Percentiles rank a stretch among this genome's conserved stretches.
phyloP scores from a whole-genome alignment of 1,284 basidiomycete species.

The Malassezia dermatis region DNA sequence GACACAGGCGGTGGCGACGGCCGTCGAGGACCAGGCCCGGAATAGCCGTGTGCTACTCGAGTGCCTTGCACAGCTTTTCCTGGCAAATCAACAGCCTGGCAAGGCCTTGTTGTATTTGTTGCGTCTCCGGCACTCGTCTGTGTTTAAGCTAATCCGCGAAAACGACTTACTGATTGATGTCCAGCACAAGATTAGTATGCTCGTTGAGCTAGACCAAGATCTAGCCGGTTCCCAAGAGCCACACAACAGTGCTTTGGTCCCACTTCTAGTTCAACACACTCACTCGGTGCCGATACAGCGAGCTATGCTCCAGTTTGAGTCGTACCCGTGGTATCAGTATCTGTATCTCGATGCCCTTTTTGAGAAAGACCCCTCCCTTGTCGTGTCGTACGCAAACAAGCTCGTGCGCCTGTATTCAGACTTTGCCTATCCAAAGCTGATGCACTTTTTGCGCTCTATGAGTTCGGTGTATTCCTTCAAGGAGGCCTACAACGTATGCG shows the following conservation, averaged over 20 bases:
- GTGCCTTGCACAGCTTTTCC: slow-evolving; percentile 82
- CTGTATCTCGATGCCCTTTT: slow-evolving; percentile 85
- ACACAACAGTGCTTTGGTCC: slow-evolving; percentile 60
- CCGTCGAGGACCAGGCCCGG: slow-evolving; percentile 61
- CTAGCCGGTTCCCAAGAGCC: slow-evolving; percentile 51
- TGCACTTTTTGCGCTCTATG: slow-evolving; percentile 74
- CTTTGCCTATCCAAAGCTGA: slow-evolving; percentile 65
- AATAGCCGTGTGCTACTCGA: slow-evolving; percentile 68
- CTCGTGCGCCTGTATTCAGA: slow-evolving; percentile 88
- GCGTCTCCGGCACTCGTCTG: slow-evolving; percentile 70
- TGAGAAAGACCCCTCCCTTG: slow-evolving; percentile 71
- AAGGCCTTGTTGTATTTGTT: slow-evolving; percentile 86
- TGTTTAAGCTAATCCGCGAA: slow-evolving; percentile 88
- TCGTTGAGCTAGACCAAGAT: slow-evolving; percentile 90
- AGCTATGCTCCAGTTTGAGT: slow-evolving; percentile 75
- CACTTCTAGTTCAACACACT: slow-evolving; percentile 80
- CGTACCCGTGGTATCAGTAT: slow-evolving; percentile 71
- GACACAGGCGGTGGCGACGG: slow-evolving; percentile 70
- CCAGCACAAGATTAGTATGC: slow-evolving; percentile 76
- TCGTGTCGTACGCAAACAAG: slow-evolving; percentile 69
- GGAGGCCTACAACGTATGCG: slow-evolving; percentile 79
- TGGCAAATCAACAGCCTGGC: slow-evolving; percentile 76
- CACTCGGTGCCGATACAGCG: slow-evolving; percentile 83
- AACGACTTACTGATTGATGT: slow-evolving; percentile 90
- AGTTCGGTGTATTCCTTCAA: slow-evolving; percentile 88